A percentile compares a stretch with the other conserved stretches of the same genome.
Conservation (phyloP, 106 monocot species). For the Xerophyta viscosa region DNA sequence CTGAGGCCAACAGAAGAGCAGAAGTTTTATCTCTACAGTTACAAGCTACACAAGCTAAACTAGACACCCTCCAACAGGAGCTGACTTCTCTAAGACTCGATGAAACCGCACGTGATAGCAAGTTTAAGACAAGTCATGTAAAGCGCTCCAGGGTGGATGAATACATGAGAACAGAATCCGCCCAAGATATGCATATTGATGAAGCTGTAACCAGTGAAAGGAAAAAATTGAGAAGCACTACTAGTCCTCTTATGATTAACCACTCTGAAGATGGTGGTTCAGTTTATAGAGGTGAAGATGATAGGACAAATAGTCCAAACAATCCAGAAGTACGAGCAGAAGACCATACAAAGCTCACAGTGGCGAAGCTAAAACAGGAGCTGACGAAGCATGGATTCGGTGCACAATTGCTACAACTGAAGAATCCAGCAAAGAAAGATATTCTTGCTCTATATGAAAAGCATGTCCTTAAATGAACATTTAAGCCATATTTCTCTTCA, state of each 20-base stretch:
- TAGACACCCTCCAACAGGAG: slow-evolving; percentile 78
- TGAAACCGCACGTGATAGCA: slow-evolving; percentile 74
- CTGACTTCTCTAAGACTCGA: slow-evolving; percentile 56
- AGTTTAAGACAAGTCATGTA: slow-evolving; percentile 40
- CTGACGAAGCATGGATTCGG: slow-evolving; percentile 90
- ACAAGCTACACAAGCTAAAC: slow-evolving; percentile 83
- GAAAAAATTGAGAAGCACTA: slow-evolving; percentile 69
- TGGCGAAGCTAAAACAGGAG: slow-evolving; percentile 82
- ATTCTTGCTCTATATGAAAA: slow-evolving; percentile 71
- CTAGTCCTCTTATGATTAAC: slow-evolving; percentile 47
- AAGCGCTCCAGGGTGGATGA: slow-evolving; percentile 61
- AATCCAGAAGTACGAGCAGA: slow-evolving; percentile 25
- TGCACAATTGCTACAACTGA: slow-evolving; percentile 69
- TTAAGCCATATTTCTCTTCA: no score
- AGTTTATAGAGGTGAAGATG: slow-evolving; percentile 44
- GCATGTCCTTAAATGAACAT: slow-evolving; percentile 63
- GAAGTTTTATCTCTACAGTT: slow-evolving; percentile 77
- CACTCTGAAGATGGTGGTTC: slow-evolving; percentile 78
- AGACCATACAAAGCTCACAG: slow-evolving; percentile 70
- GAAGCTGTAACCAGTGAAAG: slow-evolving; percentile 24
- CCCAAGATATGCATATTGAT: slow-evolving; percentile 70
- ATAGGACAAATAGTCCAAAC: slow-evolving; percentile 22
- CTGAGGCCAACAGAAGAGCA: slow-evolving; percentile 80
- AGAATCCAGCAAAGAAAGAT: slow-evolving; percentile 84
- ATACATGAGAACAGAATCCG: slow-evolving; percentile 50